phyloP scores from a whole-genome alignment of 305 asterid genomes.

The Galium porrigens region DNA sequence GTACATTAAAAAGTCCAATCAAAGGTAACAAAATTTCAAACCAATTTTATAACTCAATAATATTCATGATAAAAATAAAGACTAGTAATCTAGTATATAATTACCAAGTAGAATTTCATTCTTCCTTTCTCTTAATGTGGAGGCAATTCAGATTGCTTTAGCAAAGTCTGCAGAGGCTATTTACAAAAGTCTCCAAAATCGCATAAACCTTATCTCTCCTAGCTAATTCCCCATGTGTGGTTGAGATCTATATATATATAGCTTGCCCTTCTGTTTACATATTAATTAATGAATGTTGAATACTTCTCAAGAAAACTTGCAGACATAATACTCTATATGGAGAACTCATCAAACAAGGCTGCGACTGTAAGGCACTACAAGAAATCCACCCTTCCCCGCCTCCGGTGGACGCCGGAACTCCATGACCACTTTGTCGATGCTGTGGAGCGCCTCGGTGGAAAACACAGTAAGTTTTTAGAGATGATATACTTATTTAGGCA shows the following conservation, averaged over 20 bases:
- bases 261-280: neutral
- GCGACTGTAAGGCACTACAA: slow-evolving; percentile 33
- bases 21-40: slow-evolving; percentile 6
- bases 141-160: slow-evolving; percentile 6
- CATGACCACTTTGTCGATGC: slow-evolving; percentile 38
- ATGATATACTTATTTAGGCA: neutral
- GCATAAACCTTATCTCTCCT: slow-evolving; percentile 12
- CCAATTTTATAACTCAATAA: neutral
- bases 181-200: slow-evolving; percentile 37
- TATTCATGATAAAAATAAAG: no score
- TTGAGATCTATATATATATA: neutral
- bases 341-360: slow-evolving; percentile 11
- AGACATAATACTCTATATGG: slow-evolving; percentile 13
- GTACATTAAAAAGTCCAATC: neutral
- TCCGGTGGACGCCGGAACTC: slow-evolving; percentile 56
- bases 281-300: slow-evolving; percentile 10
- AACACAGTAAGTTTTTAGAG: slow-evolving; percentile 31
- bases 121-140: neutral
- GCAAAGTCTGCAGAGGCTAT: slow-evolving; percentile 24
- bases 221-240: slow-evolving; percentile 1
- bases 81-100: neutral
- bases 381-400: slow-evolving; percentile 38
- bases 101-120: neutral
- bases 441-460: slow-evolving; percentile 45
- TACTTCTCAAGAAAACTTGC: slow-evolving; percentile 4